Conservation (phyloP, 2,329 filamentous ascomycete species). For the Claviceps pazoutovae region DNA sequence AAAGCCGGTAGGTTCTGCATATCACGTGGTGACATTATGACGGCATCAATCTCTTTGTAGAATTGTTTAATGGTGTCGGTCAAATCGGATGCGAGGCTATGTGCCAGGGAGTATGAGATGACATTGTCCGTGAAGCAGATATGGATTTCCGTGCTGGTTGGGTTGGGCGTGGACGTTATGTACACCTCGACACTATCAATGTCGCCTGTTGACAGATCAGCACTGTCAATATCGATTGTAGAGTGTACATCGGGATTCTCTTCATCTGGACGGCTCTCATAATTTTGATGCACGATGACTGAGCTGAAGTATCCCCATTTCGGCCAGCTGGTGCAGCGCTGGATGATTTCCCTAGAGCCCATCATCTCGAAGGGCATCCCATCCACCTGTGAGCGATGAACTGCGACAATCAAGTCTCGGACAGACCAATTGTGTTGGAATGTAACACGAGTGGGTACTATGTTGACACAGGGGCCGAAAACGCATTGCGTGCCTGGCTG, state of each 20-base stretch:
- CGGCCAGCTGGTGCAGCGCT: constrained; percentile 1
- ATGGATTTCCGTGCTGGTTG: not conserved
- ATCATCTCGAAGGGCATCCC: constrained; percentile 1
- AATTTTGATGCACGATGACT: constrained; percentile 2
- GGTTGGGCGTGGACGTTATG: constrained; percentile 2
- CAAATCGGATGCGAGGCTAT: not conserved
- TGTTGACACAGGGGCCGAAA: constrained; percentile 2
- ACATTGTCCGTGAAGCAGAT: constrained; percentile 2
- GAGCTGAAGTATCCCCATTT: constrained; percentile 1
- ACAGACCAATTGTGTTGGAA: not conserved
- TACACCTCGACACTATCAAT: constrained; percentile 2
- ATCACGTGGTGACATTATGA: not conserved
- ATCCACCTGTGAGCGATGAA: not conserved
- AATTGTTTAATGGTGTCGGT: not conserved
- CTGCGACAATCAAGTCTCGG: not conserved
- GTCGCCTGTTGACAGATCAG: constrained; percentile 2
- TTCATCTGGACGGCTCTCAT: not conserved
- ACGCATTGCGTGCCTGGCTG: constrained; percentile 2
- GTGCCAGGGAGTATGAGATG: not conserved
- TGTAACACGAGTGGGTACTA: not conserved
- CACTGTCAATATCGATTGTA: not conserved
- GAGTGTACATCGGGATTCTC: not conserved
- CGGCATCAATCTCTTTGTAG: not conserved
- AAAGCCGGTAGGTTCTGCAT: not conserved
- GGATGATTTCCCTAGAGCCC: constrained; percentile 1